phyloP scores from a whole-genome alignment of 148 eudicot genomes.

The Bassia scoparia region DNA sequence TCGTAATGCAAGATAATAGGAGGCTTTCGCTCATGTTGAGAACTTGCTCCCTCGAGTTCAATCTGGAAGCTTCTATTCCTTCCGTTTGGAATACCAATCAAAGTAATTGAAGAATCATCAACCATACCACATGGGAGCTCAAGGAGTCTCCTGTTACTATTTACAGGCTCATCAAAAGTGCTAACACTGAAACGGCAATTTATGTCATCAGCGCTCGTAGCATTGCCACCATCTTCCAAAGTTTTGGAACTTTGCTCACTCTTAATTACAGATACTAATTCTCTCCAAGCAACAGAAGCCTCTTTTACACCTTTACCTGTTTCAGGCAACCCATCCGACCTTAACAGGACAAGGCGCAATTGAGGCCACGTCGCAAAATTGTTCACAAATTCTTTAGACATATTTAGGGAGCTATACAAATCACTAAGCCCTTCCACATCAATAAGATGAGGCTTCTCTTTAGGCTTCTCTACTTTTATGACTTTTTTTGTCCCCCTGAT shows the following conservation, averaged over 20 bases:
- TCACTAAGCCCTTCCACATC: slow-evolving; percentile 27
- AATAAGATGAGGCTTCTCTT: slow-evolving; percentile 25
- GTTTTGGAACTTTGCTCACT: slow-evolving; percentile 8
- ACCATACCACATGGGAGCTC: slow-evolving; percentile 74
- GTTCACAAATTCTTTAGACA: slow-evolving; percentile 17
- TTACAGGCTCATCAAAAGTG: slow-evolving; percentile 25
- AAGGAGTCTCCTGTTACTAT: slow-evolving; percentile 22
- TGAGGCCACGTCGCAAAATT: slow-evolving; percentile 30
- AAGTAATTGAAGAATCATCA: slow-evolving; percentile 79
- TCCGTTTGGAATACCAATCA: slow-evolving; percentile 72
- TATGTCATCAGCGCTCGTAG: slow-evolving; percentile 3
- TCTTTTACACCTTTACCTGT: slow-evolving; percentile 31
- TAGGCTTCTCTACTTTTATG: not conserved
- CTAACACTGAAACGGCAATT: slow-evolving; percentile 32
- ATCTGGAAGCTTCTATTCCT: slow-evolving; percentile 58
- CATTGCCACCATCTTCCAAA: slow-evolving; percentile 9
- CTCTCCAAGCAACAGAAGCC: slow-evolving; percentile 36
- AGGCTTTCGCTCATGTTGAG: slow-evolving; percentile 44
- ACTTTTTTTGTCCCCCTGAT: slow-evolving; percentile 10
- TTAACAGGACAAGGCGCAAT: slow-evolving; percentile 24
- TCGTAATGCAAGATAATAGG: slow-evolving; percentile 62
- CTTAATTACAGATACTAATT: slow-evolving; percentile 17
- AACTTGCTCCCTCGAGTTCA: slow-evolving; percentile 56
- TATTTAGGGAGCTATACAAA: slow-evolving; percentile 28
- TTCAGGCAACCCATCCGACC: slow-evolving; percentile 37